These are phyloP conservation scores for Jacaranda copaia DNA, from an alignment of 257 asterid genomes.

Conservation along the genomic window DNA sequence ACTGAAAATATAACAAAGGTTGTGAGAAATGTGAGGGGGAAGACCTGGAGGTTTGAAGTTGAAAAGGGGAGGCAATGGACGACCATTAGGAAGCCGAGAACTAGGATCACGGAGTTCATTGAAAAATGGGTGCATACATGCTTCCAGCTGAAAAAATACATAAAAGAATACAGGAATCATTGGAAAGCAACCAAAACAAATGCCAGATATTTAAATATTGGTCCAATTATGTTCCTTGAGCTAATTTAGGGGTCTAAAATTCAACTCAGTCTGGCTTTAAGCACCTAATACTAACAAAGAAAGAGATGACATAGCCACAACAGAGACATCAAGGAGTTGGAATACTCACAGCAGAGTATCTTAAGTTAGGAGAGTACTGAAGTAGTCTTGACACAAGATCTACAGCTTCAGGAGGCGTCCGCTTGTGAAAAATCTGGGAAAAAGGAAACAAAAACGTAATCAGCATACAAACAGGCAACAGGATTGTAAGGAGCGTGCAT, in stretches of 20 bases:
- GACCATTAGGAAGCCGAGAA: conserved; percentile 73
- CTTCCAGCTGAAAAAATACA: conserved; percentile 62
- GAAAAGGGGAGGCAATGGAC: conserved; percentile 77
- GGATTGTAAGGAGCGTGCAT: background rate
- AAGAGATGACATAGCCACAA: background rate
- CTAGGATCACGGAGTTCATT: conserved; percentile 72
- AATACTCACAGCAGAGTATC: conserved; percentile 85
- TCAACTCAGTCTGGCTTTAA: background rate
- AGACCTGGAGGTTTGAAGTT: conserved; percentile 78
- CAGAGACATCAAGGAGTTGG: conserved; percentile 7
- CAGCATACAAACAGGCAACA: conserved; percentile 2
- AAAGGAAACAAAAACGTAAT: conserved; percentile 9
- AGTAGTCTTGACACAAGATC: conserved; percentile 90
- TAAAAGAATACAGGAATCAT: conserved; percentile 3
- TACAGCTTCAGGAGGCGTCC: conserved; percentile 89
- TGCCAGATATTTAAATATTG: background rate
- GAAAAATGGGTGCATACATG: conserved; percentile 73
- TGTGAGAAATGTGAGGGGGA: background rate
- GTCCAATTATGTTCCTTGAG: background rate
- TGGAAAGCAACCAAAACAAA: background rate
- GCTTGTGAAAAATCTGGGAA: conserved; percentile 76
- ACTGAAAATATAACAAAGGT: no score
- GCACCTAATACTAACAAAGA: background rate
- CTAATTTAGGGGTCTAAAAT: background rate
- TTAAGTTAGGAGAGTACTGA: conserved; percentile 86